Evolutionary conservation across 2,329 filamentous ascomycete species (phyloP).

Genomic region (Aspergillus cejpii): DNA sequence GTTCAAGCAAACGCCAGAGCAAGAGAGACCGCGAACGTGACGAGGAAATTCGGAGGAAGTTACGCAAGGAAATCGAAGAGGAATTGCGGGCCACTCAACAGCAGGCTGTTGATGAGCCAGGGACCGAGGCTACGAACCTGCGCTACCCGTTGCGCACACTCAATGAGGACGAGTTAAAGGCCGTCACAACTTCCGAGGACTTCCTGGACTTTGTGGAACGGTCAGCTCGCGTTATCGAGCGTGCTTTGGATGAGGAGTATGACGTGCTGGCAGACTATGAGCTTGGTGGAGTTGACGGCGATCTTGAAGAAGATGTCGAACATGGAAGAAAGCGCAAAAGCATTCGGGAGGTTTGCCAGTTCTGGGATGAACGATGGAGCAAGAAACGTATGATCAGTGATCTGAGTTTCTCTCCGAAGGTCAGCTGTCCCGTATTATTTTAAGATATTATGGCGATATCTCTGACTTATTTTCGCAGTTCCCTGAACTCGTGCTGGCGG

Average conservation of each 20-base stretch:
- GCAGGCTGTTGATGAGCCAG: slow-evolving; percentile 29
- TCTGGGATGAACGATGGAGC: slow-evolving; percentile 91
- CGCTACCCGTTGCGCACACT: slow-evolving; percentile 73
- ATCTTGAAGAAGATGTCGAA: slow-evolving; percentile 72
- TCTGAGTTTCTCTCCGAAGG: slow-evolving; percentile 89
- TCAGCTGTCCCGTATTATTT: slow-evolving; percentile 25
- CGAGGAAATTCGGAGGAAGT: slow-evolving; percentile 77
- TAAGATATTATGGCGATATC: background rate
- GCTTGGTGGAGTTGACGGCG: slow-evolving; percentile 62
- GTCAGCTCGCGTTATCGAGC: slow-evolving; percentile 94
- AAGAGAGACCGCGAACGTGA: slow-evolving; percentile 74
- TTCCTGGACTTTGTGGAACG: slow-evolving; percentile 93
- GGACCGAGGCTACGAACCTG: slow-evolving; percentile 41
- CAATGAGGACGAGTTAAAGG: slow-evolving; percentile 76
- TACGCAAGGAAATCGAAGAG: slow-evolving; percentile 86
- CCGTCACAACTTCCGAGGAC: slow-evolving; percentile 84
- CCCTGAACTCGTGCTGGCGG: slow-evolving; percentile 82
- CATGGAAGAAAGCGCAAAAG: slow-evolving; percentile 41
- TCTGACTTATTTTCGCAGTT: slow-evolving; percentile 47
- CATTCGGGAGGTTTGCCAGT: slow-evolving; percentile 77
- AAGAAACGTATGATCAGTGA: slow-evolving; percentile 97
- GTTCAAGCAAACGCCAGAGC: slow-evolving; percentile 65
- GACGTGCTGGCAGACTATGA: slow-evolving; percentile 95
- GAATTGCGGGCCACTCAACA: slow-evolving; percentile 68
- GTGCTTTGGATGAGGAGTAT: slow-evolving; percentile 90